A percentile compares a stretch with the other conserved stretches of the same genome.
These are phyloP conservation scores for Cryomyces minteri DNA, from an alignment of 495 filamentous ascomycete species.

Conservation along the genomic window DNA sequence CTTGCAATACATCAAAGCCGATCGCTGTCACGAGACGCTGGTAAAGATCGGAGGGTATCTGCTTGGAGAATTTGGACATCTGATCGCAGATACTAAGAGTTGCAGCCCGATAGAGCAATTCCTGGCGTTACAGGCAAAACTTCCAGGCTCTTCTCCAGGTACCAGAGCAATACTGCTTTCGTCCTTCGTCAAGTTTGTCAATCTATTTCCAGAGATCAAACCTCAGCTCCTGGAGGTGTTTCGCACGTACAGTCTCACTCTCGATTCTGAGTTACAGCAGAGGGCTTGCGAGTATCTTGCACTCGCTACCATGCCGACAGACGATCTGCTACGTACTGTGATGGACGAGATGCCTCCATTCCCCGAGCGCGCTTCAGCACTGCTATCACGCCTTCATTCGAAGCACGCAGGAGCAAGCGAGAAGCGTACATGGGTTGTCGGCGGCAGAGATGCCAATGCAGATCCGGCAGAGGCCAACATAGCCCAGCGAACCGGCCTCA, in stretches of 20 bases:
- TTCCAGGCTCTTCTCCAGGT: conserved; percentile 71
- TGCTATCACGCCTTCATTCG: conserved; percentile 83
- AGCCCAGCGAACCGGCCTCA: conserved; percentile 64
- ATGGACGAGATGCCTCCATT: conserved; percentile 99
- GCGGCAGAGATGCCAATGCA: conserved; percentile 79
- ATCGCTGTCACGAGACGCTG: conserved; percentile 87
- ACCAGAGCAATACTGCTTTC: conserved; percentile 89
- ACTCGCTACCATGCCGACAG: conserved; percentile 66
- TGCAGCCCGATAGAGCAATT: conserved; percentile 98
- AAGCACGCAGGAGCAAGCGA: conserved; percentile 82
- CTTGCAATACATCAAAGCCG: conserved; percentile 72
- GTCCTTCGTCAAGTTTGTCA: conserved; percentile 93
- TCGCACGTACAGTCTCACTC: conserved; percentile 76
- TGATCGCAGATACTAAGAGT: conserved; percentile 85
- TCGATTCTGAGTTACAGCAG: conserved; percentile 92
- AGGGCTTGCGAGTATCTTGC: conserved; percentile 90
- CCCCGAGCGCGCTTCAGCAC: conserved; percentile 79
- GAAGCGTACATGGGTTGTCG: conserved; percentile 89
- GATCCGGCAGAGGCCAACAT: conserved; percentile 65
- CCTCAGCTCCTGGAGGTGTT: conserved; percentile 85
- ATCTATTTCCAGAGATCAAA: conserved; percentile 97
- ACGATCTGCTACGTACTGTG: conserved; percentile 86
- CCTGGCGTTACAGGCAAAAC: conserved; percentile 76
- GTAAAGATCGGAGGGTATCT: conserved; percentile 96
- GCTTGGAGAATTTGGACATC: conserved; percentile 89